A percentile compares a stretch with the other conserved stretches of the same genome.
Evolutionary conservation across 768 basidiomycete genomes (phyloP).

Genomic region (Lactarius psammicola): DNA sequence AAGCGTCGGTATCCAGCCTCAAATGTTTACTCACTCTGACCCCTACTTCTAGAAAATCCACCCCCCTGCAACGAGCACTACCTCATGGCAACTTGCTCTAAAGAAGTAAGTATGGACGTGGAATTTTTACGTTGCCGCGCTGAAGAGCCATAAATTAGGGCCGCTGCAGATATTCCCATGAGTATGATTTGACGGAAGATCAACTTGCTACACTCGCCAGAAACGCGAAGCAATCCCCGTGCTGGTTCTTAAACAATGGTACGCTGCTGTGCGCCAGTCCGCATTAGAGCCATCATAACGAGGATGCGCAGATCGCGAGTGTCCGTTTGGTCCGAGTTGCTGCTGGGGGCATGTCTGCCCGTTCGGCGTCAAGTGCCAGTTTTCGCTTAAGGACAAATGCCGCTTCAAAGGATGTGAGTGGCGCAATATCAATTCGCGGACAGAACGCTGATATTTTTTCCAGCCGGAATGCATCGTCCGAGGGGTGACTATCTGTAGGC

Average conservation of each 20-base stretch:
- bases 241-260: conserved; percentile 83
- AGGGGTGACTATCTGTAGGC: conserved; percentile 9
- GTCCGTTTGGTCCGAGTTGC: conserved; percentile 72
- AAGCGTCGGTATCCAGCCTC: conserved; percentile 16
- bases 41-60: conserved; percentile 56
- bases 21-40: conserved; percentile 18
- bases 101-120: conserved; percentile 45
- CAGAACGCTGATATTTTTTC: conserved; percentile 1
- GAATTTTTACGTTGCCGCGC: neutral
- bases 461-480: conserved; percentile 45
- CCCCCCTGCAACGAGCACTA: conserved; percentile 87
- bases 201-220: conserved; percentile 67
- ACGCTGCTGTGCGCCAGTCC: conserved; percentile 18
- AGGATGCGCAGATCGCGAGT: conserved; percentile 52
- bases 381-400: conserved; percentile 76
- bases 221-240: conserved; percentile 83
- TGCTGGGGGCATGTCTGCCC: conserved; percentile 87
- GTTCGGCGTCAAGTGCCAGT: conserved; percentile 55
- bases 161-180: conserved; percentile 82
- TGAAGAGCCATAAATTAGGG: conserved; percentile 27
- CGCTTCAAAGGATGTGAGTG: conserved; percentile 77
- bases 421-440: neutral
- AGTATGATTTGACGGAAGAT: conserved; percentile 67
- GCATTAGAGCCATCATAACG: neutral
- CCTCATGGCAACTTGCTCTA: conserved; percentile 72